Base-by-base conservation (phyloP, 176 grass and related monocot genomes). In the Oryza glumipatula region DNA sequence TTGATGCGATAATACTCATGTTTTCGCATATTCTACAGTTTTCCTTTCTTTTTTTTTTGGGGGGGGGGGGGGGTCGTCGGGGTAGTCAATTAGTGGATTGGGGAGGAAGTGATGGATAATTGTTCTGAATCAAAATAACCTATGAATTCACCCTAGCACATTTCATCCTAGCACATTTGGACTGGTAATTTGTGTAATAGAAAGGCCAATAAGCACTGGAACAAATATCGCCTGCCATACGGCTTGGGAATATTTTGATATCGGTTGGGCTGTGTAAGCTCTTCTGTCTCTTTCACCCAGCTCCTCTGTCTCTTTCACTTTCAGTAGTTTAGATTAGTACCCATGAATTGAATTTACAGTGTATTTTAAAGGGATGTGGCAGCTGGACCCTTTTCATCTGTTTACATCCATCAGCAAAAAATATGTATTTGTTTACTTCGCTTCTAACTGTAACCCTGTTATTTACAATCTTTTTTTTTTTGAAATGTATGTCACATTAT, bases 401-500 rank as follows among this genome's bases (percentile, higher is more conserved):
- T 68, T 74, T 67, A 23, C 2, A 9, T 76, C 24, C 9, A 12
- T 70, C 26, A 75, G 8, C 47, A 80, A 75, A 3, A 74, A 39
- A 48, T 13, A 12, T n/a, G 22, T 56, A 63, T 13, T 21, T 88
- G 12, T 68, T 74, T 78, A 5, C 38, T 65, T 75, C 0, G n/a
- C 21, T 51, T 80, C 41, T 65, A 81, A 76, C 51, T 13, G 17
- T 70, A 78, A 48, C 22, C 21, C 17, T 16, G 46, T 73, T 28
- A 44, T 10, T 14, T n/a, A 21, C 43, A 26, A 4, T n/a, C 4
- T 32, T 32, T 32, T 89, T 4, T n/a, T 65, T 41, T 81, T 41
- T 16, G 65, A 45, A 76, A 76, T 85, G 11, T 39, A n/a, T 35
- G 28, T 45, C 12, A n/a, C 60, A 81, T 70, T 85, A 70, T 80